A percentile compares a stretch with the other conserved stretches of the same genome.
These are phyloP conservation scores for Coemansia reversa DNA, from an alignment of 192 early-diverging fungal species.

Conservation along the genomic window DNA sequence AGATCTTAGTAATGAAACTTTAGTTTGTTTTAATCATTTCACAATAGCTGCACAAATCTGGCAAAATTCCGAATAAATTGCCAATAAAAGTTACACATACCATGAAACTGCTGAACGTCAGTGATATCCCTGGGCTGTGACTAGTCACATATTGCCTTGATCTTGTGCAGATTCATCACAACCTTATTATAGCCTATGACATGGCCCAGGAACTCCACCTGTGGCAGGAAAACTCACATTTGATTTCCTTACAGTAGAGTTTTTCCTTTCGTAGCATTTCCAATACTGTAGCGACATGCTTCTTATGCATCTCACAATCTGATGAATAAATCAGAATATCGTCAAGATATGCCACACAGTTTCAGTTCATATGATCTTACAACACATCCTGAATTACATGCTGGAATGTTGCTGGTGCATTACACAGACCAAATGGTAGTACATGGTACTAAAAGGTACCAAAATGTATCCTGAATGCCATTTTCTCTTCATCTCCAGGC, in stretches of 20 bases:
- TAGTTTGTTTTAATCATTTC: no score
- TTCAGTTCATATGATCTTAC: background rate
- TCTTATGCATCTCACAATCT: background rate
- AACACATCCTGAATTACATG: background rate
- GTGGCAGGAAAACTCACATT: background rate
- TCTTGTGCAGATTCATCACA: background rate
- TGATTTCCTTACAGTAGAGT: background rate
- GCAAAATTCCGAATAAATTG: no score
- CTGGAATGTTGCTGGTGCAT: background rate
- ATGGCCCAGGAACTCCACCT: conserved; percentile 15
- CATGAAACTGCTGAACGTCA: no score
- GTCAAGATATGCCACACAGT: background rate
- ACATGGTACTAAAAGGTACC: background rate
- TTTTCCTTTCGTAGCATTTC: background rate
- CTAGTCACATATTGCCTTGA: no score
- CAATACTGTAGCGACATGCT: background rate
- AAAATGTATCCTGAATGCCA: background rate
- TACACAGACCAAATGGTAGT: background rate
- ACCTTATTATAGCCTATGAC: background rate
- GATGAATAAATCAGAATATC: background rate
- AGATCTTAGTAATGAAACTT: no score
- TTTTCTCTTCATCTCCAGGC: background rate
- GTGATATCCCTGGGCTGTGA: no score
- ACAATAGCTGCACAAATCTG: no score
- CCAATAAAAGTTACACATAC: no score